Evolutionary conservation across 2,329 filamentous ascomycete genomes (phyloP), one percentile per base, ranked within the genome.

Genomic region (Nemania sp.): DNA sequence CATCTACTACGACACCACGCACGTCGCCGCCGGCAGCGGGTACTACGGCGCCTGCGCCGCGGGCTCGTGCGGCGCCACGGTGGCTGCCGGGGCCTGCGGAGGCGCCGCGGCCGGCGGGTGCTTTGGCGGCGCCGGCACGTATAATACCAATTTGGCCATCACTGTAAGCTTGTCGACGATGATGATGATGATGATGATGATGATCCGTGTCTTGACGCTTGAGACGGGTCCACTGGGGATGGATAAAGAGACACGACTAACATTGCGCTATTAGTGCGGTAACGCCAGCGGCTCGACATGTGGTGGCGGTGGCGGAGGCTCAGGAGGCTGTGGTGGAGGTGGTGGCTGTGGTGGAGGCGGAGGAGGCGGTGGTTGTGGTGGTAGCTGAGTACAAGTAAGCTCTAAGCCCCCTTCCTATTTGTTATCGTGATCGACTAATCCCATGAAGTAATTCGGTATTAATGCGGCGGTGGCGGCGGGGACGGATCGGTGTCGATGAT

Each of bases 11-110:
- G 77, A 75, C 6, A 75, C 75, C 2, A 61, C 73, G 0, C 69
- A 67, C 4, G 65, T 69, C 5, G 73, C 75, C 2, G 39, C 42
- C 12, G 77, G 76, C 0, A 60, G 64, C 2, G 80, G 79, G 0
- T 72, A 66, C 7, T 74, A 74, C 35, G 81, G 76, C 0, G 74
- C 68, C 3, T 85, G 80, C 65, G 76, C 74, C 1, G 69, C 70
- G 2, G 84, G 83, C 0, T 84, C 79, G 1, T 87, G 84, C 65
- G 77, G 77, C 1, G 75, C 68, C 4, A 75, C 69, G 7, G 68
- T 73, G 13, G 75, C 69, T 13, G 64, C 73, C 29, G 80, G 76
- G 1, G 78, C 76, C 10, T 80, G 79, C 61, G 64, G 54, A 18
- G 66, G 65, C 12, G 76, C 77, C 15, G 77, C 75, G 0, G 64